phyloP scores from a whole-genome alignment of 768 basidiomycete genomes.

The Suillus plorans region DNA sequence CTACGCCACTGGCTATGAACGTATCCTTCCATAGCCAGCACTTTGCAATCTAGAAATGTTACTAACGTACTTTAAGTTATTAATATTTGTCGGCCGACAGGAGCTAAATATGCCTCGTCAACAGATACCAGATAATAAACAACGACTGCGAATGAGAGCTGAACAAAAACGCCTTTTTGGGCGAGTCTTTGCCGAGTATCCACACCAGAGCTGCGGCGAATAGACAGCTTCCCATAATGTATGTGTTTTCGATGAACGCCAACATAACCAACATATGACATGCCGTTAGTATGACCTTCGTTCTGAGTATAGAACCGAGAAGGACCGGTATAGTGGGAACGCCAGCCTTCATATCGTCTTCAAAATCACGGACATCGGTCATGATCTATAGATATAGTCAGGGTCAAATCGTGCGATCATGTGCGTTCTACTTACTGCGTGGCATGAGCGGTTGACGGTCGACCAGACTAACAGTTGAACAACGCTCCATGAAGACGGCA shows the following conservation, averaged over 20 bases:
- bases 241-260: not conserved
- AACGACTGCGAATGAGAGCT: not conserved
- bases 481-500: not conserved
- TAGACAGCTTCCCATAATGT: not conserved
- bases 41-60: not conserved
- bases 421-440: not conserved
- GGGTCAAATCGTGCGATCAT: not conserved
- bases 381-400: not conserved
- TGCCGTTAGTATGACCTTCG: not conserved
- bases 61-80: not conserved
- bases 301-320: not conserved
- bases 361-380: not conserved
- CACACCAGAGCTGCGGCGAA: not conserved
- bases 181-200: not conserved
- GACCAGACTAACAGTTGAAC: not conserved
- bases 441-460: not conserved
- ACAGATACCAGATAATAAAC: not conserved
- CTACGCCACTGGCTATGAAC: too few species aligned
- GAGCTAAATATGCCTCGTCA: not conserved
- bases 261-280: not conserved
- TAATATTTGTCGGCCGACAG: not conserved
- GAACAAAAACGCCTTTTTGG: not conserved
- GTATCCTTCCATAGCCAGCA: too few species aligned
- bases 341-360: not conserved
- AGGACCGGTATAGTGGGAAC: not conserved